Percentiles rank a stretch among this genome's conserved stretches.
These are phyloP conservation scores for Glaciozyma antarctica DNA, from an alignment of 768 basidiomycete species.

Conservation along the genomic window DNA sequence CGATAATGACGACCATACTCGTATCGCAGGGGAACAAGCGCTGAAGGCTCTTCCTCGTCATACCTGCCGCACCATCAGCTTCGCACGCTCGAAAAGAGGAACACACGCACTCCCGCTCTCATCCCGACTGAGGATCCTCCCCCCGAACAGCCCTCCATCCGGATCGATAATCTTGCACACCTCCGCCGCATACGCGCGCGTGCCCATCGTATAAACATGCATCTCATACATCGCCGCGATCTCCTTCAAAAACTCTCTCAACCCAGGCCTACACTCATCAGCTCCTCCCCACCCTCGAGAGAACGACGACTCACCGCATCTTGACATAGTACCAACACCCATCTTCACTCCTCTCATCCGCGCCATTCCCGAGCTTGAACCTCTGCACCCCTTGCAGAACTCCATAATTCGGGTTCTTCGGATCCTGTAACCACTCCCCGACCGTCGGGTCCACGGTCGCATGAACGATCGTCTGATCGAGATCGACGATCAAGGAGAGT, in stretches of 20 bases:
- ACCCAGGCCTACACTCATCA: slow-evolving; percentile 31
- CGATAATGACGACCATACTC: slow-evolving; percentile 98
- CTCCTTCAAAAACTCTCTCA: slow-evolving; percentile 62
- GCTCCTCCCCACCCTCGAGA: neutral
- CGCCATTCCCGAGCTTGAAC: slow-evolving; percentile 78
- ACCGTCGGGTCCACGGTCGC: slow-evolving; percentile 98
- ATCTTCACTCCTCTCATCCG: slow-evolving; percentile 48
- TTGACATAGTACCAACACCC: slow-evolving; percentile 97
- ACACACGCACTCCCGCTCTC: slow-evolving; percentile 72
- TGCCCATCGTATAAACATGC: slow-evolving; percentile 99
- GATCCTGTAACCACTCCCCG: slow-evolving; percentile 83
- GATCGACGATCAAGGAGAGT: slow-evolving; percentile 91
- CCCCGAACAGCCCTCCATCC: slow-evolving; percentile 69
- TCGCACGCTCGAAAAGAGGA: slow-evolving; percentile 9
- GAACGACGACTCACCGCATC: slow-evolving; percentile 57
- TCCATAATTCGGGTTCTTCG: slow-evolving; percentile 84
- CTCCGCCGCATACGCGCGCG: slow-evolving; percentile 88
- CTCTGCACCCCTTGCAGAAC: slow-evolving; percentile 81
- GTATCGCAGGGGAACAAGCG: slow-evolving; percentile 92
- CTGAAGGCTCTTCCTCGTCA: slow-evolving; percentile 84
- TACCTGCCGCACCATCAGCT: slow-evolving; percentile 46
- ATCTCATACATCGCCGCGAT: slow-evolving; percentile 81
- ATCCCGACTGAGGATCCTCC: slow-evolving; percentile 79
- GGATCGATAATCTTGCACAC: slow-evolving; percentile 93
- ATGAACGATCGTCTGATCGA: slow-evolving; percentile 98